A percentile compares a stretch with the other conserved stretches of the same genome.
Evolutionary conservation across 306 rosid genomes (phyloP).

Genomic region (Begonia peltatifolia): DNA sequence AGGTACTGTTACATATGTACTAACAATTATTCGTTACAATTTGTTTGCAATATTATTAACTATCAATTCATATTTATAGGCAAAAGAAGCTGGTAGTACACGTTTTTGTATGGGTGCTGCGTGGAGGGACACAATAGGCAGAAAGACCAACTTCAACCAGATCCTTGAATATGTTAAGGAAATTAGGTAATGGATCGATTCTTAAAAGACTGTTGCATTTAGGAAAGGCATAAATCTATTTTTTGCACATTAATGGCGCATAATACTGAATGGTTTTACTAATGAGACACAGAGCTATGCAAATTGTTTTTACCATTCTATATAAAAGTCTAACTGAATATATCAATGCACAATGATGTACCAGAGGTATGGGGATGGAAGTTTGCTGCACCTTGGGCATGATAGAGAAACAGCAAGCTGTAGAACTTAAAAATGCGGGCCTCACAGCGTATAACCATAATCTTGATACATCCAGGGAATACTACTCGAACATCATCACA

Average conservation of each 20-base stretch:
- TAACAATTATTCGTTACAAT: too few relatives aligned
- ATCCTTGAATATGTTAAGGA: slow-evolving; percentile 79
- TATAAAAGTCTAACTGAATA: too few relatives aligned
- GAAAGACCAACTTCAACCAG: slow-evolving; percentile 85
- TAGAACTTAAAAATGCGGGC: slow-evolving; percentile 82
- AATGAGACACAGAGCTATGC: too few relatives aligned
- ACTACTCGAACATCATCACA: slow-evolving; percentile 81
- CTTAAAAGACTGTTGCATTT: too few relatives aligned
- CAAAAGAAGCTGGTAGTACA: slow-evolving; percentile 96
- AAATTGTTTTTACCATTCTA: too few relatives aligned
- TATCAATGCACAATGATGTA: background rate
- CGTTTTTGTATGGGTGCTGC: slow-evolving; percentile 99
- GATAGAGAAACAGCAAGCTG: slow-evolving; percentile 89
- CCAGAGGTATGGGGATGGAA: slow-evolving; percentile 91
- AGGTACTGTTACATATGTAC: too few relatives aligned
- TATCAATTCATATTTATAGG: slow-evolving; percentile 35
- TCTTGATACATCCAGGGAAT: slow-evolving; percentile 95
- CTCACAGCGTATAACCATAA: slow-evolving; percentile 96
- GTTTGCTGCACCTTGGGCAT: slow-evolving; percentile 98
- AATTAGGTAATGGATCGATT: slow-evolving; percentile 41
- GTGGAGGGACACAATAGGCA: slow-evolving; percentile 90
- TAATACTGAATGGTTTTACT: too few relatives aligned
- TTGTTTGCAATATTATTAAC: slow-evolving; percentile 2
- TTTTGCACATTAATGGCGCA: too few relatives aligned
- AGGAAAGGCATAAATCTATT: too few relatives aligned